Evolutionary conservation across 2,329 filamentous ascomycete genomes (phyloP), one percentile per base, ranked within the genome.

Genomic region (Aureobasidium leucospermi): DNA sequence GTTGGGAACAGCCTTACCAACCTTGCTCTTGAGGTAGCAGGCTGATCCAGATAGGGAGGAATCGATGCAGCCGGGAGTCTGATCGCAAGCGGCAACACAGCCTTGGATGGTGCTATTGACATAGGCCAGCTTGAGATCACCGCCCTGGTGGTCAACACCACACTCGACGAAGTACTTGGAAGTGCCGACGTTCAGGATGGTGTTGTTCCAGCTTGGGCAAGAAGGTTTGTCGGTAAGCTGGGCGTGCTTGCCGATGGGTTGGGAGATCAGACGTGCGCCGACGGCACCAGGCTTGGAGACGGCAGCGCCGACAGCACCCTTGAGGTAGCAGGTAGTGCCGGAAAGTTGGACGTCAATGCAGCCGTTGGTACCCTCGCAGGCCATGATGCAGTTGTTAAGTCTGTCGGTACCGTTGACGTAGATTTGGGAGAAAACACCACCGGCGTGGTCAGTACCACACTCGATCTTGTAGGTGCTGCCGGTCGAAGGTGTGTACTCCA

Each of bases 61-160:
- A 38, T 72, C 68, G n/a, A 72, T 65, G 60, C 70, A 73, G 28
- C 65, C 66, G 3, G 64, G 19, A 0, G 63, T 68, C 19, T 59
- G 62, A n/a, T 66, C 67, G 57, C 70, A 72, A 19, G 64, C 63
- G 38, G 66, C 64, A 55, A 70, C 68, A 53, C 70, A 72, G 38
- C 62, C 56, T 32, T 65, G 56, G 41, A 72, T 64, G 39, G 43
- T 63, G 43, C 53, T 62, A 5, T 34, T 55, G 13, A 66, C 67
- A 38, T 59, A 59, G 6, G 64, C 48, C 32, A 61, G 60, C 10
- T 59, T 58, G 39, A 71, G 61, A 57, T 72, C 69, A 13, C 68
- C 67, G 16, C 66, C 68, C 9, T 56, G 16, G 57, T 69, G 67
- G 57, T 72, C 70, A 53, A 70, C 66, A 42, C 67, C 67, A 48